Percentiles rank a stretch among this genome's conserved stretches.
Evolutionary conservation across 768 basidiomycete species (phyloP).

Genomic region (Tricholomella constricta): DNA sequence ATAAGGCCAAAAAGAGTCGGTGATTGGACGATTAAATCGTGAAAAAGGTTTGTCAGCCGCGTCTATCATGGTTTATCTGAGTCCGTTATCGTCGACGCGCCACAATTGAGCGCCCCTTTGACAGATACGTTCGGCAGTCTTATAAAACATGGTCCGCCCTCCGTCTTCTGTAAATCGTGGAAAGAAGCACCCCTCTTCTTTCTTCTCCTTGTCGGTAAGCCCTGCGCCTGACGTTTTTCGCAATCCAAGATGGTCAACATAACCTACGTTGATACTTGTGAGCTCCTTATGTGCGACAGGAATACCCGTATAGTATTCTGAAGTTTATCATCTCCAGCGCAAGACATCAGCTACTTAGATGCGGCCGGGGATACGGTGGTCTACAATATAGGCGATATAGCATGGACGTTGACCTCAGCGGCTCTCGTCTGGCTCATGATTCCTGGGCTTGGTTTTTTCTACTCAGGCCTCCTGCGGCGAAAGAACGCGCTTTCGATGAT

Average conservation of each 20-base stretch:
- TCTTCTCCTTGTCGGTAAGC: background rate
- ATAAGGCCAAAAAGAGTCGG: constrained; percentile 1
- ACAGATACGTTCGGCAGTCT: constrained; percentile 4
- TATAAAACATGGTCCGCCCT: constrained; percentile 9
- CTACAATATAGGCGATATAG: constrained; percentile 54
- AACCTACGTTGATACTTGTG: constrained; percentile 29
- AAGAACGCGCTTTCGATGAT: constrained; percentile 96
- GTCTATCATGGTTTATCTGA: too few relatives aligned
- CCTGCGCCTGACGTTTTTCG: background rate
- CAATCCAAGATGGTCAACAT: constrained; percentile 32
- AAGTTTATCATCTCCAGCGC: constrained; percentile 29
- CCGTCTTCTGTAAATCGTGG: background rate
- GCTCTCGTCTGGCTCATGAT: constrained; percentile 88
- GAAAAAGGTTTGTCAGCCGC: constrained; percentile 5
- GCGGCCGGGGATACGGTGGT: constrained; percentile 31
- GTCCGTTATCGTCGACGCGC: constrained; percentile 3
- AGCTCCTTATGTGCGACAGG: constrained; percentile 1
- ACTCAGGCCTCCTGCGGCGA: constrained; percentile 86
- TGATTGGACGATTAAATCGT: constrained; percentile 17
- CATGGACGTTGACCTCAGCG: constrained; percentile 65
- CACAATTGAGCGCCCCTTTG: constrained; percentile 5
- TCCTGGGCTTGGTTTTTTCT: constrained; percentile 85
- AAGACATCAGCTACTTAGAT: constrained; percentile 35
- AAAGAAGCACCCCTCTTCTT: constrained; percentile 2
- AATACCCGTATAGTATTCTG: background rate